Evolutionary conservation across 2,329 filamentous ascomycete species (phyloP), one percentile per base, ranked within the genome.

Genomic region (Pseudodiploospora longispora): DNA sequence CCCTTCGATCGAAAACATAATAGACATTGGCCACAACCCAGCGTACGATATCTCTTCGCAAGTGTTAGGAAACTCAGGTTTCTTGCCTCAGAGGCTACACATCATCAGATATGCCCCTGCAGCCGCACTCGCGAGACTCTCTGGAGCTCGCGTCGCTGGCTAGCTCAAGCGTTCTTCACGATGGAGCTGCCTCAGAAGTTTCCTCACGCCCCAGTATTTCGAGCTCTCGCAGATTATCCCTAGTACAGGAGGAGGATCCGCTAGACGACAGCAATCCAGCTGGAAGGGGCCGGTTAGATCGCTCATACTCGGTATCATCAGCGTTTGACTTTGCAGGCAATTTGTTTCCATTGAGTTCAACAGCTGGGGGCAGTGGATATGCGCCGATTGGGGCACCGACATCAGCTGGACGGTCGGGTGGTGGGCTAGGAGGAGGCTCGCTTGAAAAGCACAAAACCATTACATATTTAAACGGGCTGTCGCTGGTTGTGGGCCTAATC

Each of bases 301-400:
- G 91, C 50, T 85, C 87, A 12, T 95, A 91, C 66, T 96, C 90
- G 8, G 80, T 95, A 38, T 88, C 86, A 8, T 97, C 91, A 5
- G 88, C 86, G 43, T 98, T 98, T 65, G 91, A 97, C 67, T 96
- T 96, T 62, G 83, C 87, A n/a, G 81, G 85, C 46, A 94, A 89
- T 55, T 75, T 98, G 37, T 97, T 96, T 58, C 93, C 93, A 1
- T 72, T 98, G 40, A 93, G 88, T 41, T 89, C 90, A 38, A 91
- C 87, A 1, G 72, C 84, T 4, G 80, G 74, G 6, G 74, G 74
- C 38, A 66, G 78, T 43, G 80, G 85, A 34, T 98, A 98, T 66
- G 87, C 90, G 36, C 87, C 89, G 9, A 75, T 98, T 10, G 91
- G 89, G 31, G 83, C 84, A 28, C 82, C 89, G 33, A 81, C 80